These are phyloP conservation scores for Trichophyton simii DNA, from an alignment of 2,329 filamentous ascomycete species.

Conservation along the genomic window DNA sequence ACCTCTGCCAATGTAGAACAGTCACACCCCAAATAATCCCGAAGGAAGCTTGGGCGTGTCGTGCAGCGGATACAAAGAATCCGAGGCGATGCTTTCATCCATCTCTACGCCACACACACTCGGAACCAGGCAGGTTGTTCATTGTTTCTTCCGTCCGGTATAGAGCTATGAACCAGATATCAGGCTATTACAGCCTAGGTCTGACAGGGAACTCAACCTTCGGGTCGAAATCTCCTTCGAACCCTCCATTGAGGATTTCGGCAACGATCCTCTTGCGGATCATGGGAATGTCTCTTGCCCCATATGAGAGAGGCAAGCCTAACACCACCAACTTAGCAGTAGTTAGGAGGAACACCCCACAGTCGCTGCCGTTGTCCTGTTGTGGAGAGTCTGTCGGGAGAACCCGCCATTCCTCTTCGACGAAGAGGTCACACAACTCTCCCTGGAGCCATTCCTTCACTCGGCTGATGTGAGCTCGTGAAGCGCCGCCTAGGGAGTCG, in stretches of 20 bases:
- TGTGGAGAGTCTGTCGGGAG: slow-evolving; percentile 30
- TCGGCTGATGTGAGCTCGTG: slow-evolving; percentile 22
- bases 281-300: slow-evolving; percentile 27
- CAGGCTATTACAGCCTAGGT: slow-evolving; percentile 11
- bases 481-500: slow-evolving; percentile 31
- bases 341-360: slow-evolving; percentile 39
- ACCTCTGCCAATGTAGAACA: not conserved
- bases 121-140: not conserved
- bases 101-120: not conserved
- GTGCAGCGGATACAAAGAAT: not conserved
- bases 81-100: not conserved
- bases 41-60: not conserved
- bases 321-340: slow-evolving; percentile 37
- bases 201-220: slow-evolving; percentile 10
- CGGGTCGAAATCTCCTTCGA: slow-evolving; percentile 30
- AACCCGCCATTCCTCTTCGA: slow-evolving; percentile 34
- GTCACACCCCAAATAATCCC: not conserved
- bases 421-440: slow-evolving; percentile 30
- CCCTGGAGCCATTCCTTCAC: slow-evolving; percentile 32
- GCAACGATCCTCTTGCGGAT: slow-evolving; percentile 37
- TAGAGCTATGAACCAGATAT: slow-evolving; percentile 5
- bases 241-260: slow-evolving; percentile 35
- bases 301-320: slow-evolving; percentile 31
- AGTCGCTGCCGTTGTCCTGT: slow-evolving; percentile 38
- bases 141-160: not conserved